Conservation (phyloP, 495 filamentous ascomycete species). For the Penicillium cosmopolitanum region DNA sequence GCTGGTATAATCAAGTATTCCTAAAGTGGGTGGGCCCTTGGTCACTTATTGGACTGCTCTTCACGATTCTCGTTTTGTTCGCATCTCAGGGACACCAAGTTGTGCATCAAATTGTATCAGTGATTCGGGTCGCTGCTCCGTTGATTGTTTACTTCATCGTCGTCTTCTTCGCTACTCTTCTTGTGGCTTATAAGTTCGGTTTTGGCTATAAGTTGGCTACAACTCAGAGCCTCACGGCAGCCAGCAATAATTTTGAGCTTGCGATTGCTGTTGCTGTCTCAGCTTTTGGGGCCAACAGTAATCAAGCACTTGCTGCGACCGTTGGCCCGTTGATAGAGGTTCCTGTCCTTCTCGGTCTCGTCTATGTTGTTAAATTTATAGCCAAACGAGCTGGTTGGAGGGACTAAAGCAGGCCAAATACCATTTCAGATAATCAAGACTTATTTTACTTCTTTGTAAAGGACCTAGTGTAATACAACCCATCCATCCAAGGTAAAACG, state of each 20-base stretch:
- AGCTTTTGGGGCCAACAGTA: constrained; percentile 75
- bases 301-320: constrained; percentile 83
- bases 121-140: constrained; percentile 63
- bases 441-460: no score
- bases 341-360: constrained; percentile 77
- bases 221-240: constrained; percentile 92
- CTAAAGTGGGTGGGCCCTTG: constrained; percentile 69
- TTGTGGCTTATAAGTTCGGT: constrained; percentile 58
- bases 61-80: constrained; percentile 85
- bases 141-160: constrained; percentile 63
- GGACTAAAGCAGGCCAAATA: not conserved
- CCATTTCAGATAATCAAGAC: no score
- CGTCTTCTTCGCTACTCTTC: constrained; percentile 72
- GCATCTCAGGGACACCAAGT: constrained; percentile 79
- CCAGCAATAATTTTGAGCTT: constrained; percentile 94
- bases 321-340: constrained; percentile 92
- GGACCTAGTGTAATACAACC: no score
- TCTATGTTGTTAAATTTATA: constrained; percentile 66
- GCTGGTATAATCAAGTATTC: constrained; percentile 71
- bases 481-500: no score
- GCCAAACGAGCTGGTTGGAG: constrained; percentile 7
- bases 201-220: constrained; percentile 73
- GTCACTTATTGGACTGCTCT: constrained; percentile 83
- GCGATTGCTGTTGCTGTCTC: constrained; percentile 91
- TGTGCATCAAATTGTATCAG: constrained; percentile 81